Evolutionary conservation across 331 rosid species (phyloP).

Genomic region (Rosa hybrid): DNA sequence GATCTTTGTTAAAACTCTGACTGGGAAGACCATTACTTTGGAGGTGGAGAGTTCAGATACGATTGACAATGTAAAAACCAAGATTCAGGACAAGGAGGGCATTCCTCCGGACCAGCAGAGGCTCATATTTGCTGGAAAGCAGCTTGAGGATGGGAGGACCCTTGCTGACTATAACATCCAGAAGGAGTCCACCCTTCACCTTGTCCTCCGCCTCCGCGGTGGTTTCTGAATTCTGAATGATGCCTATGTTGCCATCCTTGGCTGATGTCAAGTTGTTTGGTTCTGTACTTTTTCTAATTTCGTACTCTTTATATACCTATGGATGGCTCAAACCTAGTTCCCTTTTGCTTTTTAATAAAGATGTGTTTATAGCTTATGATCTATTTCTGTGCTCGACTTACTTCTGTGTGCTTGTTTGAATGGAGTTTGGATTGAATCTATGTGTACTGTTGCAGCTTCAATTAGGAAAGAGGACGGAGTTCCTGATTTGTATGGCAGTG

Average conservation of each 20-base stretch:
- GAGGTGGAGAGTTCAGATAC: slow-evolving; percentile 2
- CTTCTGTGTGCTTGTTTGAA: background rate
- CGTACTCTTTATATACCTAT: no score
- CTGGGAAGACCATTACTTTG: background rate
- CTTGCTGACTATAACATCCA: background rate
- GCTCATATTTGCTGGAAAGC: background rate
- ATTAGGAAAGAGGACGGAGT: no score
- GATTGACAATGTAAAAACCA: background rate
- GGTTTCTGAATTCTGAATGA: background rate
- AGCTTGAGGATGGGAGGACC: background rate
- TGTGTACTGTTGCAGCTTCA: no score
- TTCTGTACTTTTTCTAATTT: background rate
- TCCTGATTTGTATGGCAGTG: no score
- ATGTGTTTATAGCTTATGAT: background rate
- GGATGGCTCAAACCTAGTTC: background rate
- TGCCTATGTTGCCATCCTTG: background rate
- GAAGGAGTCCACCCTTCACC: slow-evolving; percentile 3
- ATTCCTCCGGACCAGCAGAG: background rate
- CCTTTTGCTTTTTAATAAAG: background rate
- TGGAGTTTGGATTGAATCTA: background rate
- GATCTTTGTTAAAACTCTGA: background rate
- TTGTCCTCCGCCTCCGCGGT: slow-evolving; percentile 12
- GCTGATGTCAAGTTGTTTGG: background rate
- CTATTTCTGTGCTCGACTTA: background rate
- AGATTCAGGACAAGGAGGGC: slow-evolving; percentile 7